Percentiles rank a stretch among this genome's conserved stretches.
These are phyloP conservation scores for Podochytrium sp. DNA, from an alignment of 192 early-diverging fungal species.

Conservation along the genomic window DNA sequence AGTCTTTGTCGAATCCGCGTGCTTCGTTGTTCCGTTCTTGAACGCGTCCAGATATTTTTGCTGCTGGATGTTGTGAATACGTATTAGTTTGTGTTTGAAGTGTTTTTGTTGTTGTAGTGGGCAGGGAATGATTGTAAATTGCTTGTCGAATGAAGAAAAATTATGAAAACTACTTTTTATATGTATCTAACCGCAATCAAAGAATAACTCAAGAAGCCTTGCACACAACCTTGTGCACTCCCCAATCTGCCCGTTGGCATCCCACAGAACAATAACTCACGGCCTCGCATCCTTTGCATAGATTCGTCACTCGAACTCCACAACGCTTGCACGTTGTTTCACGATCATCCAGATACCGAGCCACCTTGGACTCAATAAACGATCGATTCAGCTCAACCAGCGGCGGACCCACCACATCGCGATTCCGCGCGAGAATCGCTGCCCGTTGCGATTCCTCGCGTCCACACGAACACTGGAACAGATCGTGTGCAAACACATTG, in stretches of 20 bases:
- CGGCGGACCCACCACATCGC: constrained; percentile 1
- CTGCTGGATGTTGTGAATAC: too few relatives aligned
- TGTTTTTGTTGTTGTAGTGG: too few relatives aligned
- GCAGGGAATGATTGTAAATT: too few relatives aligned
- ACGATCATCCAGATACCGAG: constrained; percentile 51
- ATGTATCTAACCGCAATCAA: too few relatives aligned
- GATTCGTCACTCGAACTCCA: constrained; percentile 60
- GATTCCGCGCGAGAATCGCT: not conserved
- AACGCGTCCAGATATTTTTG: too few relatives aligned
- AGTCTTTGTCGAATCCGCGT: not conserved
- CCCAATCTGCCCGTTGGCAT: constrained; percentile 45
- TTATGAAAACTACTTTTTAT: too few relatives aligned
- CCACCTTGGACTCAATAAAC: constrained; percentile 8
- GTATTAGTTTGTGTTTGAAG: too few relatives aligned
- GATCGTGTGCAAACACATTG: constrained; percentile 17
- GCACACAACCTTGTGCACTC: constrained; percentile 79
- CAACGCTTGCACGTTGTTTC: constrained; percentile 60
- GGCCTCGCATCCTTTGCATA: constrained; percentile 50
- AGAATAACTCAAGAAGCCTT: constrained; percentile 38
- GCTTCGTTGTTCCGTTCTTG: not conserved
- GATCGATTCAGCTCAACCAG: constrained; percentile 19
- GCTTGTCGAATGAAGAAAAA: too few relatives aligned
- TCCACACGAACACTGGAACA: constrained; percentile 9
- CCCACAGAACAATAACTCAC: constrained; percentile 9
- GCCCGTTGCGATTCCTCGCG: not conserved